Base-by-base conservation (phyloP, 805 yeast species). In the Clavispora vitiphila region DNA sequence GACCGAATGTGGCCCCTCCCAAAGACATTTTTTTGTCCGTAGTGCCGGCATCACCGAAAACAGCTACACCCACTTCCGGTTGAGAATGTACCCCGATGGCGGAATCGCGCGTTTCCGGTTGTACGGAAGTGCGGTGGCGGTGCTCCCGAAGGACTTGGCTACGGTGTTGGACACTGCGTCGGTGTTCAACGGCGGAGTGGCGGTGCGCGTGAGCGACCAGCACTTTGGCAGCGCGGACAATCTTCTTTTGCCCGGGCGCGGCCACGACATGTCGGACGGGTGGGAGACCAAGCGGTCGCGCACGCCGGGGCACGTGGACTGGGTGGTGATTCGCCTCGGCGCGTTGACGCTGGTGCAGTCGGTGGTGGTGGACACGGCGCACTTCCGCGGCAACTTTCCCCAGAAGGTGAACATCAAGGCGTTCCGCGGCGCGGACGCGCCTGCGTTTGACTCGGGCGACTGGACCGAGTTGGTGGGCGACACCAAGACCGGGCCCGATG, bases 281-380 rank as follows among this genome's bases (percentile, higher is more conserved):
- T 91, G 99, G 99, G 99, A 91, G 62, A 91, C 99, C 19, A 79
- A 78, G 54, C 79, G 99, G 61, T 88, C 96, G 2, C 77, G 98
- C 60, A 71, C 68, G 10, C 77, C 81, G 4, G 89, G 86, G 34
- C 98, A 91, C 61, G 80, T 77, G 29, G 99, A 91, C 69, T 91
- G 96, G 96, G 96, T 80, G 2, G 77, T 87, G 39, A 76, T 91
- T 44, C 78, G 83, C 53, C 74, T 91, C 40, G 97, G 96, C 15
- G 78, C 82, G 25, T 56, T 60, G 34, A 71, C 87, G 3, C 71
- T 71, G 12, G 71, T 88, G 40, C 66, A 73, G 20, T 69, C 76
- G 43, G 64, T 90, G 29, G 74, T 85, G 5, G 77, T 91, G 29
- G 98, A 91, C 62, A 91, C 99, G 8, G 96, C 96, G 3, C 91